Evolutionary conservation across 1,284 basidiomycete species (phyloP).

Genomic region (Hypsizygus ulmarius): DNA sequence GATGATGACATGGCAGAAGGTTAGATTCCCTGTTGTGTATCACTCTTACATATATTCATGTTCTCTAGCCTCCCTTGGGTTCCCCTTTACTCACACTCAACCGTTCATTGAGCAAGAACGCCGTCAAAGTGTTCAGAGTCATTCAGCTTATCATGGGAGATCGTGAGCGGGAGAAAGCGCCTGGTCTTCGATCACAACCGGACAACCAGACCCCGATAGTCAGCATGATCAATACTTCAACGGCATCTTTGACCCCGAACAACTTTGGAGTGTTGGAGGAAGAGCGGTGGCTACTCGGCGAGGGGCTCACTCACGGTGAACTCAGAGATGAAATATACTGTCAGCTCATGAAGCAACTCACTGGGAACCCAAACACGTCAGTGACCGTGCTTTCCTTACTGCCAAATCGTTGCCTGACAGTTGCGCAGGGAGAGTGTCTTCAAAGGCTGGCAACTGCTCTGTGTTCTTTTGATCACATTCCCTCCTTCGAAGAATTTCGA

Average conservation of each 20-base stretch:
- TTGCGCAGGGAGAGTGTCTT: conserved; percentile 73
- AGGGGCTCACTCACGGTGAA: conserved; percentile 76
- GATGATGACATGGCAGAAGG: conserved; percentile 90
- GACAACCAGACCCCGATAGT: conserved; percentile 38
- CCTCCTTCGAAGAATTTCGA: conserved; percentile 91
- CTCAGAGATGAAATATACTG: conserved; percentile 91
- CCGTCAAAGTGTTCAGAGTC: conserved; percentile 82
- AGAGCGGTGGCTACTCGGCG: conserved; percentile 79
- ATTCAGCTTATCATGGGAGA: conserved; percentile 93
- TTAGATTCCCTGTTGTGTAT: conserved; percentile 23
- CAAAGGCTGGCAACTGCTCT: conserved; percentile 89
- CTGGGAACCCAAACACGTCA: conserved; percentile 73
- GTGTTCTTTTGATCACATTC: conserved; percentile 83
- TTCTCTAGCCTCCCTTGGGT: conserved; percentile 53
- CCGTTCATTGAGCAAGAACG: conserved; percentile 67
- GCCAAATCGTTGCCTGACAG: conserved; percentile 1
- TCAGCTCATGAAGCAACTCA: conserved; percentile 89
- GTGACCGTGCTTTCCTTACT: not conserved
- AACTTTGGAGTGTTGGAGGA: conserved; percentile 66
- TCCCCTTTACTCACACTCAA: conserved; percentile 74
- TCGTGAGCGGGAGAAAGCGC: conserved; percentile 66
- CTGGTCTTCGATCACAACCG: conserved; percentile 39
- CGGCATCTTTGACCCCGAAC: conserved; percentile 45
- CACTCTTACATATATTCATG: conserved; percentile 1
- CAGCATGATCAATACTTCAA: conserved; percentile 49